Percentiles rank a stretch among this genome's conserved stretches.
Evolutionary conservation across 176 grass and related monocot species (phyloP).

Genomic region (Zoysia pacifica): DNA sequence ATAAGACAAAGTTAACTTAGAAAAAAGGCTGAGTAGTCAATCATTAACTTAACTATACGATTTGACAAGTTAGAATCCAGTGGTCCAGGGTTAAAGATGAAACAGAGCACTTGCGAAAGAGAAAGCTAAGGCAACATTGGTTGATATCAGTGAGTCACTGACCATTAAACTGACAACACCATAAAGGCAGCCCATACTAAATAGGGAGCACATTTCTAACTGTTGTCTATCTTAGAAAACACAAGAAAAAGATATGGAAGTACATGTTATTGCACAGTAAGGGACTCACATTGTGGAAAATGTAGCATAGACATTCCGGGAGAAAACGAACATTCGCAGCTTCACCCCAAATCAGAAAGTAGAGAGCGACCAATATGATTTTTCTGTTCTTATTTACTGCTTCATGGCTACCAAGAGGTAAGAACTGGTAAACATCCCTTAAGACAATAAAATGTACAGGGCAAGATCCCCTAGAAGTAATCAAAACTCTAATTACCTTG

Average conservation of each 20-base stretch:
- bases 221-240: conserved; percentile 7
- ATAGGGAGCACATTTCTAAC: neutral
- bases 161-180: neutral
- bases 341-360: conserved; percentile 97
- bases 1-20: neutral
- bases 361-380: conserved; percentile 79
- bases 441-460: conserved; percentile 26
- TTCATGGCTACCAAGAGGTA: conserved; percentile 54
- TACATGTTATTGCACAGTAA: conserved; percentile 4
- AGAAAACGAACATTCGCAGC: conserved; percentile 94
- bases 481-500: conserved; percentile 52
- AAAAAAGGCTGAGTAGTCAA: conserved; percentile 1
- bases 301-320: conserved; percentile 95
- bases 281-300: conserved; percentile 93
- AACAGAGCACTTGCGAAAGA: neutral
- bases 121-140: neutral
- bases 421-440: conserved; percentile 3
- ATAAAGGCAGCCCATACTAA: conserved; percentile 8
- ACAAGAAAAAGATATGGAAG: neutral
- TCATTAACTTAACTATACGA: neutral
- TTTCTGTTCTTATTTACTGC: conserved; percentile 87
- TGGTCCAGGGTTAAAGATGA: neutral
- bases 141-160: neutral
- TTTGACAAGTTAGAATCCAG: neutral
- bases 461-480: neutral